These are phyloP conservation scores for Globisporangium viniferum DNA, from an alignment of 352 stramenopile species.

Conservation along the genomic window DNA sequence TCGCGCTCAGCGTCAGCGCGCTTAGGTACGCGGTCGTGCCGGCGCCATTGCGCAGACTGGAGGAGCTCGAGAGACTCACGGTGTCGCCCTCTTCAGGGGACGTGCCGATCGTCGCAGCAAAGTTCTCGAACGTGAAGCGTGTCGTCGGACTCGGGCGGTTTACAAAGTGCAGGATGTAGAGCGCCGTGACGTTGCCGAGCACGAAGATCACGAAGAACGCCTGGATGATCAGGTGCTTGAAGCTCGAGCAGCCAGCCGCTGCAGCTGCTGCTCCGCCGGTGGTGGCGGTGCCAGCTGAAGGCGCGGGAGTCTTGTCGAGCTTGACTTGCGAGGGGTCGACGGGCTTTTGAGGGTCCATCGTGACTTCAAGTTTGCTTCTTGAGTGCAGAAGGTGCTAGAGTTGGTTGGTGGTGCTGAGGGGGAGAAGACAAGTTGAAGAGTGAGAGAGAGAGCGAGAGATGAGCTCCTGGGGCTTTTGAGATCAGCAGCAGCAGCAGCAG, in stretches of 20 bases:
- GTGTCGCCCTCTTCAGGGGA: slow-evolving; percentile 25
- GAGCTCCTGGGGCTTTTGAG: no score
- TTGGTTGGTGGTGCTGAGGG: background rate
- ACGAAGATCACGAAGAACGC: slow-evolving; percentile 49
- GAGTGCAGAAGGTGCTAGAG: slow-evolving; percentile 8
- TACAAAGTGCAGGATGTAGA: slow-evolving; percentile 68
- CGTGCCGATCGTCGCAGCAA: slow-evolving; percentile 20
- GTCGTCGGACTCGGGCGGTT: slow-evolving; percentile 39
- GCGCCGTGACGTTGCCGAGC: slow-evolving; percentile 49
- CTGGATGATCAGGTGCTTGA: slow-evolving; percentile 24
- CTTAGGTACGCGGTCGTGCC: slow-evolving; percentile 69
- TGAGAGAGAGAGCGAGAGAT: background rate
- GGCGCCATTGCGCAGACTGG: slow-evolving; percentile 44
- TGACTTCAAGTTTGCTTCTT: slow-evolving; percentile 14
- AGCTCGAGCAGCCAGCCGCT: background rate
- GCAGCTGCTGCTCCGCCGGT: background rate
- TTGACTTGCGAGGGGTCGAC: slow-evolving; percentile 46
- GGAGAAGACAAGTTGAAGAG: slow-evolving; percentile 4
- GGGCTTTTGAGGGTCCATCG: slow-evolving; percentile 26
- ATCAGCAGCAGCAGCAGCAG: no score
- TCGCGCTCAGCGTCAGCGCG: slow-evolving; percentile 22
- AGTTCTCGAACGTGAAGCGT: slow-evolving; percentile 35
- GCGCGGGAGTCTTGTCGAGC: slow-evolving; percentile 23
- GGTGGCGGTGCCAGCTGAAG: background rate
- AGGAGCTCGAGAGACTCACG: slow-evolving; percentile 37